These are phyloP conservation scores for Myriosclerotinia duriaeana DNA, from an alignment of 2,329 filamentous ascomycete species.

Conservation along the genomic window DNA sequence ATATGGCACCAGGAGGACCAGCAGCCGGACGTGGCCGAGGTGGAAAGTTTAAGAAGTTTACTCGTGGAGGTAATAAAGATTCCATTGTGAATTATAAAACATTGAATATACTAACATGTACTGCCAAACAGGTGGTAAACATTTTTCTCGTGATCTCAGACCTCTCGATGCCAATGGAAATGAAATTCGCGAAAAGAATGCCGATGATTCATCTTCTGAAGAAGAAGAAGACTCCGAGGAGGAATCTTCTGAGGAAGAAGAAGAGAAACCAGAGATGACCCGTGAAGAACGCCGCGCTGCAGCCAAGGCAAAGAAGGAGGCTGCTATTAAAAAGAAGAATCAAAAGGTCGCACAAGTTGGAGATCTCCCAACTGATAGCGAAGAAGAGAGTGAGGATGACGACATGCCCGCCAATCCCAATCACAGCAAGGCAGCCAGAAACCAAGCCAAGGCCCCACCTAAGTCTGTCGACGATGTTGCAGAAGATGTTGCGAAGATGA, in stretches of 20 bases:
- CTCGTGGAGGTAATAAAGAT: constrained; percentile 71
- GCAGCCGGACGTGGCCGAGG: constrained; percentile 62
- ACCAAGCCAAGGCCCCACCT: constrained; percentile 50
- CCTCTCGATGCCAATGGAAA: constrained; percentile 88
- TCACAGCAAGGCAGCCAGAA: constrained; percentile 73
- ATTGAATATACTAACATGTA: constrained; percentile 23
- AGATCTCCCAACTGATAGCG: constrained; percentile 74
- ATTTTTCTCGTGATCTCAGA: constrained; percentile 89
- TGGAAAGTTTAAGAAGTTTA: constrained; percentile 93
- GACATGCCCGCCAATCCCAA: constrained; percentile 88
- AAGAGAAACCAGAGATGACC: constrained; percentile 57
- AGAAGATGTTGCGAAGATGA: constrained; percentile 56
- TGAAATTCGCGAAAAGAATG: constrained; percentile 75
- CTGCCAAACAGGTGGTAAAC: constrained; percentile 72
- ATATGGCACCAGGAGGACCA: constrained; percentile 53
- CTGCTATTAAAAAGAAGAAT: constrained; percentile 76
- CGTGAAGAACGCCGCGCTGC: constrained; percentile 86
- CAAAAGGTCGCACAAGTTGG: constrained; percentile 73
- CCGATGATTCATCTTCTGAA: constrained; percentile 47
- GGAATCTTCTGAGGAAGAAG: constrained; percentile 48
- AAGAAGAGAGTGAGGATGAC: constrained; percentile 56
- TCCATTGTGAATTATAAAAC: no score
- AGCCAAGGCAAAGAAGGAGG: constrained; percentile 88
- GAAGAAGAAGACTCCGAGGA: constrained; percentile 54
- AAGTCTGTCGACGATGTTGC: constrained; percentile 51